These are phyloP conservation scores for Beta lomatogona DNA, from an alignment of 179 eudicot genomes.

Conservation along the genomic window DNA sequence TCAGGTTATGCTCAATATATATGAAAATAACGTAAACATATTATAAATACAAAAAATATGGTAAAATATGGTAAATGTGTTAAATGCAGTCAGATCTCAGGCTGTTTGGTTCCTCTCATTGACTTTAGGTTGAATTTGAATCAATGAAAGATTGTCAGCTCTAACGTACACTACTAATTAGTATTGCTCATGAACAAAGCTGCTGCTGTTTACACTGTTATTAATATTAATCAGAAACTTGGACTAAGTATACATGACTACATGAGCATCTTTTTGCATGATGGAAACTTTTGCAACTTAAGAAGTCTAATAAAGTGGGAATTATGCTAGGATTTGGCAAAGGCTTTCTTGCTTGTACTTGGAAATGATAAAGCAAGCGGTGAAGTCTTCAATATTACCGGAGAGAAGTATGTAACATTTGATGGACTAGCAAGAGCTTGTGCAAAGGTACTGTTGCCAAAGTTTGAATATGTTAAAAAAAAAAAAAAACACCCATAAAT, in stretches of 20 bases:
- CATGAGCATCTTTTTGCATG: background rate
- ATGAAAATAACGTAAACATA: too few species aligned
- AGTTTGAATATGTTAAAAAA: background rate
- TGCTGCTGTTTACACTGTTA: background rate
- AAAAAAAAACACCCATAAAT: background rate
- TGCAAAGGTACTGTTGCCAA: conserved; percentile 62
- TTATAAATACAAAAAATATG: too few species aligned
- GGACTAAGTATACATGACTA: background rate
- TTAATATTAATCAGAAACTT: background rate
- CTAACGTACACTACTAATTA: background rate
- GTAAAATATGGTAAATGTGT: too few species aligned
- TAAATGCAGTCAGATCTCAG: too few species aligned
- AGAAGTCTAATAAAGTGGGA: background rate
- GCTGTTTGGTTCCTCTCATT: too few species aligned
- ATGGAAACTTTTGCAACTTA: background rate
- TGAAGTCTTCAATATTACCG: conserved; percentile 85
- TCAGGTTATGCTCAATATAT: too few species aligned
- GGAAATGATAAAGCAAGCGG: conserved; percentile 82
- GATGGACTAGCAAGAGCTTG: conserved; percentile 98
- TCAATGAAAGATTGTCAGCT: too few species aligned
- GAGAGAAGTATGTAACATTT: conserved; percentile 88
- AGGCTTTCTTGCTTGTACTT: conserved; percentile 73
- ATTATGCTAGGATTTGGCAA: conserved; percentile 71
- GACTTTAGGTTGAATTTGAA: too few species aligned
- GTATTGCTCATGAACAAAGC: background rate